Evolutionary conservation across 495 filamentous ascomycete genomes (phyloP), one percentile per base, ranked within the genome.

Genomic region (Aspergillus taichungensis): DNA sequence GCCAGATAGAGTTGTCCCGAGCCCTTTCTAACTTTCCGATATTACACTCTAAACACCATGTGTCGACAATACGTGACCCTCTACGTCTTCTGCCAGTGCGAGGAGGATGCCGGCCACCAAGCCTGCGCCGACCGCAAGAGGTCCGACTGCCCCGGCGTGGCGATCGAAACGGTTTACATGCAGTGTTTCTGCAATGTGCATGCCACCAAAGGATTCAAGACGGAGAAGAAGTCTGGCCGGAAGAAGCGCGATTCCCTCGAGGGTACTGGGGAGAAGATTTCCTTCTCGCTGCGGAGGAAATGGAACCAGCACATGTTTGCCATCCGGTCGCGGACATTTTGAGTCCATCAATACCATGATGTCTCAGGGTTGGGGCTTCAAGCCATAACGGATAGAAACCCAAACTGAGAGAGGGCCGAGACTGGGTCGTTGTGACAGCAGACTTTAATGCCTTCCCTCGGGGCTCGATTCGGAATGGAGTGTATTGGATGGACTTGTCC

Each of bases 31-130:
- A 24, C 18, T 24, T 24, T 24, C 18, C 2, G 4, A 24, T 24
- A 24, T 24, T 37, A 9, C 7, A 37, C 7, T 13, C 35, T 12
- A 2, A 37, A 37, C 49, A 60, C 13, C 37, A 72, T 73, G 67
- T 73, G 67, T 32, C 66, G 61, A 41, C 65, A 70, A 61, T 65
- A 62, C 41, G 58, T 61, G 52, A 70, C 64, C 34, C 47, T 64
- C 6, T 73, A 71, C 55, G 60, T 57, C 34, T 73, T 66, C 66
- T 73, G 69, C 52, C 63, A 64, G 11, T 73, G 69, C 50, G 63
- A 71, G 54, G 60, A 66, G 52, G 62, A 67, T 24, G 61, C 61
- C 12, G 66, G 66, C 44, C 47, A 61, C 27, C 57, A 52, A 32
- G 36, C 59, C 13, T 67, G 66, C 49, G 42, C 61, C 18, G 48